phyloP scores from a whole-genome alignment of 179 eudicot genomes.

The Amaranthus tricolor region DNA sequence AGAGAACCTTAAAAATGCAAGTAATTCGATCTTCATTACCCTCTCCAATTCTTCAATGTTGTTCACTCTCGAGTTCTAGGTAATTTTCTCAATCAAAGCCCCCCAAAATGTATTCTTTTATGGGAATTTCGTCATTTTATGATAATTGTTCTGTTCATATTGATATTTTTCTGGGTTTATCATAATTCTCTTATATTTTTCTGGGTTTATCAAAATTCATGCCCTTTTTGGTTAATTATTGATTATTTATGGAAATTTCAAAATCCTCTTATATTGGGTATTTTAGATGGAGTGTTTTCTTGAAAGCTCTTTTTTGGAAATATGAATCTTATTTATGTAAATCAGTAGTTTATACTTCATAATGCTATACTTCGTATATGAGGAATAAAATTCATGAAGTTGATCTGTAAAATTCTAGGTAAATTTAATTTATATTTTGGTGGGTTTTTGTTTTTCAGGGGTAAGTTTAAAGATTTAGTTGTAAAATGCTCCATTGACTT shows the following conservation, averaged over 20 bases:
- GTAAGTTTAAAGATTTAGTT: constrained; percentile 24
- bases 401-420: background rate
- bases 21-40: constrained; percentile 20
- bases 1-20: constrained; percentile 11
- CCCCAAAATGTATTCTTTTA: background rate
- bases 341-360: too few relatives aligned
- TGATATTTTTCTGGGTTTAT: background rate
- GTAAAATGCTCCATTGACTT: constrained; percentile 39
- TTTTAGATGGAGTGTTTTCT: too few relatives aligned
- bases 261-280: background rate
- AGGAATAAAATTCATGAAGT: background rate
- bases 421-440: background rate
- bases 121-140: background rate
- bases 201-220: constrained; percentile 10
- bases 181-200: background rate
- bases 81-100: background rate
- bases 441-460: constrained; percentile 36
- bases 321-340: background rate
- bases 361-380: background rate
- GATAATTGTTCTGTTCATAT: background rate
- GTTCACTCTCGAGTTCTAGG: constrained; percentile 19
- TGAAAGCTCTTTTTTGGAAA: background rate
- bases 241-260: constrained; percentile 1
- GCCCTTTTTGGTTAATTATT: background rate
- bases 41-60: constrained; percentile 13